Conservation (phyloP, 352 stramenopile genomes). For the Globisporangium perplexum region DNA sequence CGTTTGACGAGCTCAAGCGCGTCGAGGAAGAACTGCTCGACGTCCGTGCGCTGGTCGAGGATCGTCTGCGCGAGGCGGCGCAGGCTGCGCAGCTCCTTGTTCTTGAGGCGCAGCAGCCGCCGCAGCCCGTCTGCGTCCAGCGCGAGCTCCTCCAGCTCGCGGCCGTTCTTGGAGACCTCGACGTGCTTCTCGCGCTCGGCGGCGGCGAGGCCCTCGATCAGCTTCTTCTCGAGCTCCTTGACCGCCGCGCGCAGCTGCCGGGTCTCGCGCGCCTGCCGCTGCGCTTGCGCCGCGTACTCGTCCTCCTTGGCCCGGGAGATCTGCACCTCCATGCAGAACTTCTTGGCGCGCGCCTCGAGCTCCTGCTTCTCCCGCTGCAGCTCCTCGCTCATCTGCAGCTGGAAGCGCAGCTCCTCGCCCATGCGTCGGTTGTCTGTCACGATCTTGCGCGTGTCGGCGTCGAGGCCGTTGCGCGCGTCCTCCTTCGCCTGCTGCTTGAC, state of each 20-base stretch:
- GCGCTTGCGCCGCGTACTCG: slow-evolving; percentile 80
- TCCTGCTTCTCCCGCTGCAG: slow-evolving; percentile 76
- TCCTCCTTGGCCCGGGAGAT: slow-evolving; percentile 81
- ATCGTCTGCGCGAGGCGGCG: slow-evolving; percentile 87
- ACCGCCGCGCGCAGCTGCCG: slow-evolving; percentile 65
- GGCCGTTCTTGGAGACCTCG: slow-evolving; percentile 34
- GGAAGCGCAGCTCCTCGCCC: slow-evolving; percentile 91
- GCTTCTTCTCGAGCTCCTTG: slow-evolving; percentile 68
- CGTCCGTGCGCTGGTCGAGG: slow-evolving; percentile 87
- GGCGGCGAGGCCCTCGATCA: slow-evolving; percentile 56
- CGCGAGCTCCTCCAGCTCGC: slow-evolving; percentile 76
- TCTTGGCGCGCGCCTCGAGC: slow-evolving; percentile 55
- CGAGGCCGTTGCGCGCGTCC: slow-evolving; percentile 87
- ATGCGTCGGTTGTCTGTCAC: slow-evolving; percentile 91
- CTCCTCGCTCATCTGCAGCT: slow-evolving; percentile 88
- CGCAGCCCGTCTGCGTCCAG: slow-evolving; percentile 85
- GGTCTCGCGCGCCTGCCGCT: slow-evolving; percentile 73
- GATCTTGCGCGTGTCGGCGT: slow-evolving; percentile 90
- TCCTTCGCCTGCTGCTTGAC: slow-evolving; percentile 86
- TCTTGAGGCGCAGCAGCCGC: slow-evolving; percentile 87
- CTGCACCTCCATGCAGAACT: slow-evolving; percentile 64
- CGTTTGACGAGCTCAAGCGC: slow-evolving; percentile 85
- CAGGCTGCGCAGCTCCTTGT: slow-evolving; percentile 90
- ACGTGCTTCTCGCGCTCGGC: slow-evolving; percentile 65
- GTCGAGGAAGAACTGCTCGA: slow-evolving; percentile 92